Evolutionary conservation across 73 alveolate species (phyloP).

Genomic region (Paramecium primaurelia): DNA sequence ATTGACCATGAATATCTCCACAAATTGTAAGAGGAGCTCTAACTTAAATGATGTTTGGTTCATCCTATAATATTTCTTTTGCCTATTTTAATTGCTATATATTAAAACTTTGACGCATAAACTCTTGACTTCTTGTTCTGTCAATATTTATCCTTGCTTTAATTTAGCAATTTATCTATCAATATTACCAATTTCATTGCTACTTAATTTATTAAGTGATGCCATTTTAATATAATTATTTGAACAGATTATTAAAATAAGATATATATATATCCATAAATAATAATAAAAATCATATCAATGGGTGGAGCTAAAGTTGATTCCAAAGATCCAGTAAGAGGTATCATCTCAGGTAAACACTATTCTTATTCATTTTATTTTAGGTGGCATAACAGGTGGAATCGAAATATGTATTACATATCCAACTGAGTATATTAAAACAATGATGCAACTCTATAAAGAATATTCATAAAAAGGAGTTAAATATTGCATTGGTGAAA

Average conservation of each 20-base stretch:
- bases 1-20: conserved; percentile 98
- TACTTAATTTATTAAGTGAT: conserved; percentile 35
- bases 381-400: conserved; percentile 94
- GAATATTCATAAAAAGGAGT: conserved; percentile 79
- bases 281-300: neutral
- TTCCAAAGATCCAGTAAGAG: conserved; percentile 44
- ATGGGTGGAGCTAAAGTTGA: conserved; percentile 57
- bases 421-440: conserved; percentile 92
- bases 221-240: conserved; percentile 21
- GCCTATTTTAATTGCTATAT: conserved; percentile 61
- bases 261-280: conserved; percentile 22
- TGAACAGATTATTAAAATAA: conserved; percentile 8
- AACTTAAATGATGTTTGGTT: conserved; percentile 70
- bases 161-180: conserved; percentile 26
- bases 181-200: conserved; percentile 28
- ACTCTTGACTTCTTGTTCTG: conserved; percentile 74
- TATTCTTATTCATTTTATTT: neutral
- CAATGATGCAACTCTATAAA: conserved; percentile 90
- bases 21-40: conserved; percentile 89
- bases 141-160: conserved; percentile 63
- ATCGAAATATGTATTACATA: conserved; percentile 88
- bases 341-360: conserved; percentile 18
- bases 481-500: conserved; percentile 64
- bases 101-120: conserved; percentile 68
- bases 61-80: conserved; percentile 86